Percentiles rank a stretch among this genome's conserved stretches.
Conservation (phyloP, 164 flowering plant species). For the Stephania yunnanensis region DNA sequence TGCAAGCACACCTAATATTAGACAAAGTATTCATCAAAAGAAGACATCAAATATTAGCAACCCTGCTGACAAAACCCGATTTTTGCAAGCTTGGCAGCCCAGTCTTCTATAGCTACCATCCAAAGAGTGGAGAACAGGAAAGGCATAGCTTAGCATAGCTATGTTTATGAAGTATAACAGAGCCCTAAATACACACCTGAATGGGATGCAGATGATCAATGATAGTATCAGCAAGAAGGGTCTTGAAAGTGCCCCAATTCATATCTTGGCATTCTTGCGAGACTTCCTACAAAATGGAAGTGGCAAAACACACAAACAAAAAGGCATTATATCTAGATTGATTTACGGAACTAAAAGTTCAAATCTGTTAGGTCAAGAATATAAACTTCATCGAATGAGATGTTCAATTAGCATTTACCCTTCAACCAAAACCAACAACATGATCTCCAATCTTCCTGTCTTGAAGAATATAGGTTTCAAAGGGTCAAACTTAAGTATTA, state of each 20-base stretch:
- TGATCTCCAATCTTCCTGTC: too few species aligned
- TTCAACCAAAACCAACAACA: too few species aligned
- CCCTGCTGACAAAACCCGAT: neutral
- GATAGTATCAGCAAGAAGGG: conserved; percentile 66
- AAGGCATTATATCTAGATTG: neutral
- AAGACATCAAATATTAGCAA: neutral
- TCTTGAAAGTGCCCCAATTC: conserved; percentile 88
- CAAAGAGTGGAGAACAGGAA: neutral
- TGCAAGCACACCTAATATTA: neutral
- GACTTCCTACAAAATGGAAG: conserved; percentile 54
- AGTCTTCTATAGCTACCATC: neutral
- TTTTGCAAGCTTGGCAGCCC: neutral
- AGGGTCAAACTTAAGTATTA: too few species aligned
- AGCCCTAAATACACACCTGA: conserved; percentile 43
- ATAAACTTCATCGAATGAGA: neutral
- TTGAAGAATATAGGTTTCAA: too few species aligned
- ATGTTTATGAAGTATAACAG: neutral
- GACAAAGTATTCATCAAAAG: neutral
- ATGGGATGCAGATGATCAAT: conserved; percentile 83
- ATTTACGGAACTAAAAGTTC: neutral
- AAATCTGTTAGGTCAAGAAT: neutral
- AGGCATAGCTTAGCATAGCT: neutral
- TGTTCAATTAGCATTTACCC: too few species aligned
- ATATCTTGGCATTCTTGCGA: conserved; percentile 64
- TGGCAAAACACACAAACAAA: neutral